Evolutionary conservation across 1,284 basidiomycete species (phyloP).

Genomic region (Cystobasidium slooffiae): DNA sequence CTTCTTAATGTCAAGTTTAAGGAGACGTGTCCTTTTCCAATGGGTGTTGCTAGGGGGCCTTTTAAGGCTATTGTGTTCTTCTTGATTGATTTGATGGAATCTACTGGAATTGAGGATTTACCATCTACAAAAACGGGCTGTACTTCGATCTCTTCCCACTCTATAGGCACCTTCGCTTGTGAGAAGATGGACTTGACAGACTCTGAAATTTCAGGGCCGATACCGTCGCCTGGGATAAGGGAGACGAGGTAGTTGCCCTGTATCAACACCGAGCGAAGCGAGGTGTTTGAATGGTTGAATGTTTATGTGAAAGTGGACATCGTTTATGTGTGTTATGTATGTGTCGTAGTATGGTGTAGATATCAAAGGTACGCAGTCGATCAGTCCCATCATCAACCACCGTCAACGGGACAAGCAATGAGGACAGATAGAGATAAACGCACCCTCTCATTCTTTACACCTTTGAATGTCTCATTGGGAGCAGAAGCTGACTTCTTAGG

Average conservation of each 20-base stretch:
- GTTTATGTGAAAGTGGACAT: background rate
- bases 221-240: conserved; percentile 56
- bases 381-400: background rate
- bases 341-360: no score
- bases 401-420: background rate
- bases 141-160: conserved; percentile 99
- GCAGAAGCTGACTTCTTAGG: conserved; percentile 35
- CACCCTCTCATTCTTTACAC: conserved; percentile 39
- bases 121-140: conserved; percentile 84
- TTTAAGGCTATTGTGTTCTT: conserved; percentile 98
- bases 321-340: no score
- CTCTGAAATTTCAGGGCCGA: conserved; percentile 97
- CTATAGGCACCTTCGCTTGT: conserved; percentile 87
- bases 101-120: conserved; percentile 94
- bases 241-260: conserved; percentile 46
- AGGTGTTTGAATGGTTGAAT: background rate
- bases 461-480: conserved; percentile 35
- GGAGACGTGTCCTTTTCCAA: conserved; percentile 72
- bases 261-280: background rate
- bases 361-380: conserved; percentile 1
- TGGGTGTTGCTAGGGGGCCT: conserved; percentile 92
- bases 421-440: background rate
- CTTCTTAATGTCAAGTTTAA: conserved; percentile 95
- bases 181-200: conserved; percentile 92
- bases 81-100: conserved; percentile 87